A percentile compares a stretch with the other conserved stretches of the same genome.
These are phyloP conservation scores for Coelastrella sp. DNA, from an alignment of 139 green algal species.

Conservation along the genomic window DNA sequence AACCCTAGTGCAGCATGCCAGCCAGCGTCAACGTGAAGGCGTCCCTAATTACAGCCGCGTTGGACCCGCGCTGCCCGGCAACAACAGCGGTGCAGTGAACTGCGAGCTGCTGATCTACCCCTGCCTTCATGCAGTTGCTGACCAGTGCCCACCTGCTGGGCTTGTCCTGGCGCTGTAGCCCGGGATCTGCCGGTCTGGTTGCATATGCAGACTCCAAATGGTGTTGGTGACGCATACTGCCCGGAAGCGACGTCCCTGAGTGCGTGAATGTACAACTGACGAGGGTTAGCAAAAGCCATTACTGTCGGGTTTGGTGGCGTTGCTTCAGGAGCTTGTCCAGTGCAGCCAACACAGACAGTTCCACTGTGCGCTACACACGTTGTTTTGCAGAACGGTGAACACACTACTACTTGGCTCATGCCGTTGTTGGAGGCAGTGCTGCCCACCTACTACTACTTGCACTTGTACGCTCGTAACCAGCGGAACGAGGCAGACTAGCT, in stretches of 20 bases:
- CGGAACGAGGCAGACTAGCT: not conserved
- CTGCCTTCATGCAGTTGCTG: not conserved
- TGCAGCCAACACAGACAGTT: not conserved
- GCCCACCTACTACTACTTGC: not conserved
- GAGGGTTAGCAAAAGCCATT: not conserved
- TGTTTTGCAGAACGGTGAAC: too few relatives aligned
- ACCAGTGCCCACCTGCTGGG: not conserved
- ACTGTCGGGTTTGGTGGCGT: not conserved
- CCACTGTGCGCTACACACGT: too few relatives aligned
- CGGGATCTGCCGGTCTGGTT: not conserved
- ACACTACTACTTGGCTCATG: not conserved
- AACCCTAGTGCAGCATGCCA: too few relatives aligned
- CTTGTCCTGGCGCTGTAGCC: not conserved
- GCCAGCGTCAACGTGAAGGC: too few relatives aligned
- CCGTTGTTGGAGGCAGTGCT: slow-evolving; percentile 7
- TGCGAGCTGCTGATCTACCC: too few relatives aligned
- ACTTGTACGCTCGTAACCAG: not conserved
- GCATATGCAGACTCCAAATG: slow-evolving; percentile 35
- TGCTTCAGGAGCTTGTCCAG: not conserved
- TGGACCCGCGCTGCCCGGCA: too few relatives aligned
- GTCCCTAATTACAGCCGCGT: too few relatives aligned
- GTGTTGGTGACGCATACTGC: not conserved
- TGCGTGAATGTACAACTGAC: not conserved
- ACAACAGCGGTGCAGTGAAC: too few relatives aligned
- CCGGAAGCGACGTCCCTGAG: not conserved